Evolutionary conservation across 2,329 filamentous ascomycete genomes (phyloP).

Genomic region (Sporothrix globosa): DNA sequence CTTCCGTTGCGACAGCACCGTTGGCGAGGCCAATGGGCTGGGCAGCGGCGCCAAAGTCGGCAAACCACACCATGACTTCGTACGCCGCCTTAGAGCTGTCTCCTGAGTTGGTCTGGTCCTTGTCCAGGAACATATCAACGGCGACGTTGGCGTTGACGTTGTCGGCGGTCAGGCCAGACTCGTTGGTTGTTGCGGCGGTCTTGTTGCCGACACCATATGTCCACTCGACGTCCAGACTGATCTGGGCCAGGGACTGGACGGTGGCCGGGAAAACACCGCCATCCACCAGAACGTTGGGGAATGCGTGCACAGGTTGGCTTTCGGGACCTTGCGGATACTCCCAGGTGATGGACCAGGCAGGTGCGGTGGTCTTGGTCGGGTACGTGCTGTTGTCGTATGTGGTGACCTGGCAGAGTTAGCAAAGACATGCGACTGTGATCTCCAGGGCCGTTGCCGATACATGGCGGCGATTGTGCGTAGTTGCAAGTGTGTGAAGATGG

Average conservation of each 20-base stretch:
- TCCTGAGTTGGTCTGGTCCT: conserved; percentile 46
- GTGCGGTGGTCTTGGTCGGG: conserved; percentile 50
- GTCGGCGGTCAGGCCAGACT: conserved; percentile 42
- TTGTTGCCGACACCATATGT: conserved; percentile 53
- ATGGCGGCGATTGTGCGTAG: not conserved
- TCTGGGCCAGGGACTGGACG: conserved; percentile 46
- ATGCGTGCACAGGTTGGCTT: conserved; percentile 57
- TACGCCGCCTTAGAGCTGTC: conserved; percentile 50
- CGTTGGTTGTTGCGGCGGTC: conserved; percentile 44
- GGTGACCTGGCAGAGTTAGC: conserved; percentile 47
- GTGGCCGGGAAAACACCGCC: conserved; percentile 49
- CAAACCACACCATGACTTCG: conserved; percentile 40
- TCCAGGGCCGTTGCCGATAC: not conserved
- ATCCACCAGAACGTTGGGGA: conserved; percentile 57
- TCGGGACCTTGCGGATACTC: conserved; percentile 50
- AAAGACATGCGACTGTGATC: not conserved
- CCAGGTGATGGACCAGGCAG: conserved; percentile 58
- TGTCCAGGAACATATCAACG: conserved; percentile 62
- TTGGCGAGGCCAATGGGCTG: conserved; percentile 46
- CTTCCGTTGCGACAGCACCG: conserved; percentile 43
- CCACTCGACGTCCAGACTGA: conserved; percentile 55
- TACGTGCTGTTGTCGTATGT: conserved; percentile 57
- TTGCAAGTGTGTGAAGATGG: not conserved
- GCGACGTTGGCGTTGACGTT: conserved; percentile 59
- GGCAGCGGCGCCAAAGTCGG: conserved; percentile 31